Conservation (phyloP, 2,329 filamentous ascomycete genomes). For the Venturia nashicola region DNA sequence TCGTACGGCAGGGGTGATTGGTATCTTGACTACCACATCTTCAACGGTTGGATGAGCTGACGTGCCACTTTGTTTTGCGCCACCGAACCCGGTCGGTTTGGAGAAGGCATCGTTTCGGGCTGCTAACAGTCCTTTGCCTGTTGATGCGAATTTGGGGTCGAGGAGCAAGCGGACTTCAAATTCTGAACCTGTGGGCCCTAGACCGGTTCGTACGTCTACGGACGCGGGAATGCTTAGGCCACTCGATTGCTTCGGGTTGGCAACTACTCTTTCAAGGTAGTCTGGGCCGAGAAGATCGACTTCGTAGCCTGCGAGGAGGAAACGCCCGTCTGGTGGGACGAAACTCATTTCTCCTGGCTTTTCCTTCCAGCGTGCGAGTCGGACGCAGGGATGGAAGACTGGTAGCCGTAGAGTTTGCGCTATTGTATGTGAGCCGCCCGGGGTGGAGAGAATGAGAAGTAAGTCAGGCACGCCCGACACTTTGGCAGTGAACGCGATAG, state of each 20-base stretch:
- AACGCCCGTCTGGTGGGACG: conserved; percentile 85
- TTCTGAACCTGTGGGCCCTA: conserved; percentile 65
- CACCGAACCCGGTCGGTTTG: conserved; percentile 7
- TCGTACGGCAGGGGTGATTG: conserved; percentile 65
- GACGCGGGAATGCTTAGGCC: conserved; percentile 66
- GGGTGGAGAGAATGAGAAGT: conserved; percentile 65
- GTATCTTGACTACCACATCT: conserved; percentile 65
- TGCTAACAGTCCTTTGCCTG: conserved; percentile 12
- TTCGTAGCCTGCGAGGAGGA: conserved; percentile 88
- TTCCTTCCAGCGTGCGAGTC: conserved; percentile 80
- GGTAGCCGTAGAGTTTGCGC: conserved; percentile 68
- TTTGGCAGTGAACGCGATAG: conserved; percentile 88
- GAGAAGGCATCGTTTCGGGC: conserved; percentile 9
- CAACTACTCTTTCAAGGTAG: conserved; percentile 19
- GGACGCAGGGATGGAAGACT: conserved; percentile 92
- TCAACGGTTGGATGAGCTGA: conserved; percentile 43
- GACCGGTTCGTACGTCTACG: conserved; percentile 67
- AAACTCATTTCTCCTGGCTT: conserved; percentile 88
- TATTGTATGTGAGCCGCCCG: conserved; percentile 63
- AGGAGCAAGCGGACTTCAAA: conserved; percentile 75
- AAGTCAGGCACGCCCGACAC: conserved; percentile 91
- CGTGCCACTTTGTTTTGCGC: conserved; percentile 13
- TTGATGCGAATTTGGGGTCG: conserved; percentile 33
- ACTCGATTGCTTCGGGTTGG: conserved; percentile 14
- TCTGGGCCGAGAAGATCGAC: conserved; percentile 74